phyloP scores from a whole-genome alignment of 805 yeast genomes.

The Candida peoriensis region DNA sequence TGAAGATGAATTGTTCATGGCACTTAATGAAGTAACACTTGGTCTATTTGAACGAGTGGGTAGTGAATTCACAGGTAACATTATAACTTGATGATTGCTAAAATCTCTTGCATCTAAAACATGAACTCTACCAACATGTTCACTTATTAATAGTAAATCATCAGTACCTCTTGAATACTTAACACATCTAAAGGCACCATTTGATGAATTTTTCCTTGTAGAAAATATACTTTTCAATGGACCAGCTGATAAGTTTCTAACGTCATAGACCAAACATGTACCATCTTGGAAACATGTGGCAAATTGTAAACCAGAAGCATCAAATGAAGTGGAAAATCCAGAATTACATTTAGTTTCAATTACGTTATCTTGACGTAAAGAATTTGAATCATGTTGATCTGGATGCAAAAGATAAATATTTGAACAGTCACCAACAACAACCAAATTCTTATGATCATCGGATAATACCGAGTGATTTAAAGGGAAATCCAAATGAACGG shows the following conservation, averaged over 20 bases:
- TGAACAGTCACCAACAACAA: constrained; percentile 76
- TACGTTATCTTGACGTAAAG: constrained; percentile 29
- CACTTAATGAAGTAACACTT: constrained; percentile 6
- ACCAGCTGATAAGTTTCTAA: constrained; percentile 46
- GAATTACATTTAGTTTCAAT: constrained; percentile 61
- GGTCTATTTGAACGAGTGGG: constrained; percentile 3
- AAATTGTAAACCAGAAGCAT: constrained; percentile 68
- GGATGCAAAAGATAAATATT: constrained; percentile 50
- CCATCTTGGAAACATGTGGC: constrained; percentile 89
- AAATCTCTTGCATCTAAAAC: constrained; percentile 73
- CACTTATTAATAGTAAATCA: constrained; percentile 72
- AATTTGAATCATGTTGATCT: constrained; percentile 27
- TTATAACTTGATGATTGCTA: constrained; percentile 68
- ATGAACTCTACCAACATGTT: constrained; percentile 86
- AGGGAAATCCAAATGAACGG: constrained; percentile 54
- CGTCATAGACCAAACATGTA: constrained; percentile 67
- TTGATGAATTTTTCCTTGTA: constrained; percentile 47
- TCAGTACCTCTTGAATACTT: constrained; percentile 64
- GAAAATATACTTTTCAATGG: constrained; percentile 56
- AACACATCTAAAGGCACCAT: constrained; percentile 64
- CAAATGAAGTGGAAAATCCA: constrained; percentile 80
- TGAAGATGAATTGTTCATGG: background rate
- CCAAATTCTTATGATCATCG: constrained; percentile 53
- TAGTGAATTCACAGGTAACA: constrained; percentile 43
- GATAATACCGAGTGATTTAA: constrained; percentile 70